Percentiles rank a stretch among this genome's conserved stretches.
These are phyloP conservation scores for Metarhizium brunneum DNA, from an alignment of 2,329 filamentous ascomycete genomes.

Conservation along the genomic window DNA sequence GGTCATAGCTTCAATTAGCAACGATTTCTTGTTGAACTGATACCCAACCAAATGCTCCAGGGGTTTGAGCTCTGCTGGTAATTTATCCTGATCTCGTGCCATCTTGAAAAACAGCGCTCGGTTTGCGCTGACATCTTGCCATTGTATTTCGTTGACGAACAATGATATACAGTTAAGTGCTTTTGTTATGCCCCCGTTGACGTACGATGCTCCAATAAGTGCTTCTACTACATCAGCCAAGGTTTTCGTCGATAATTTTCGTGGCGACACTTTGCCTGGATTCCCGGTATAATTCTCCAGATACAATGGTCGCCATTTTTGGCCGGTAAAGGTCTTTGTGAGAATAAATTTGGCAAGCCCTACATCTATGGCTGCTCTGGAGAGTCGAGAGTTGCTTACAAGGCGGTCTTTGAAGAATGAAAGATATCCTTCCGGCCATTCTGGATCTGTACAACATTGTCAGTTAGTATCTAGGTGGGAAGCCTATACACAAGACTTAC, in stretches of 20 bases:
- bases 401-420: slow-evolving; percentile 57
- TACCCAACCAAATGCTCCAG: slow-evolving; percentile 64
- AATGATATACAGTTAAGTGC: slow-evolving; percentile 55
- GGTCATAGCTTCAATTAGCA: slow-evolving; percentile 73
- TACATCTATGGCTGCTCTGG: slow-evolving; percentile 48
- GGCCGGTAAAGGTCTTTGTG: slow-evolving; percentile 54
- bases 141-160: slow-evolving; percentile 53
- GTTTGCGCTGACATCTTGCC: slow-evolving; percentile 35
- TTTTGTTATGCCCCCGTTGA: slow-evolving; percentile 57
- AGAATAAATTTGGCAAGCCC: slow-evolving; percentile 69
- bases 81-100: slow-evolving; percentile 23
- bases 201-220: slow-evolving; percentile 65
- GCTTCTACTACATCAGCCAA: slow-evolving; percentile 85
- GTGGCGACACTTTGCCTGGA: slow-evolving; percentile 6
- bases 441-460: slow-evolving; percentile 36
- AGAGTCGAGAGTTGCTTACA: slow-evolving; percentile 68
- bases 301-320: slow-evolving; percentile 64
- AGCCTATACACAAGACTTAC: slow-evolving; percentile 27
- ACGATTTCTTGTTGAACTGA: slow-evolving; percentile 53
- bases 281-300: slow-evolving; percentile 24
- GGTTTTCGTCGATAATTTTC: slow-evolving; percentile 60
- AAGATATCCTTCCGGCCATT: slow-evolving; percentile 70
- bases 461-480: slow-evolving; percentile 4
- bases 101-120: slow-evolving; percentile 33
- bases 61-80: slow-evolving; percentile 32